Evolutionary conservation across 345 rosid genomes (phyloP).

Genomic region (Acer yangbiense): DNA sequence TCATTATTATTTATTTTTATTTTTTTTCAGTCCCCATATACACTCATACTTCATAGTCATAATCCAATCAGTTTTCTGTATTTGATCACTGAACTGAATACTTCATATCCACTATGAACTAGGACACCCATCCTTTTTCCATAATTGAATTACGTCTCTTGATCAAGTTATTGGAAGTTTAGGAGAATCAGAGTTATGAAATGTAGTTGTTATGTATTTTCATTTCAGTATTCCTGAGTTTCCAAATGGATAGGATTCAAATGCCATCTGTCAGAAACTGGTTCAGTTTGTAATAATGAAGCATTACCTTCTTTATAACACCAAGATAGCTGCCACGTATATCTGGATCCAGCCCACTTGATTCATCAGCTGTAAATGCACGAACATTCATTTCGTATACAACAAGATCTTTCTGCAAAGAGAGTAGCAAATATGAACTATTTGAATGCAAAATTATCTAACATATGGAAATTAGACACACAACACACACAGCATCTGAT

Average conservation of each 20-base stretch:
- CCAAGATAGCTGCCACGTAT: conserved; percentile 82
- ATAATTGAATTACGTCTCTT: neutral
- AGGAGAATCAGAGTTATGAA: neutral
- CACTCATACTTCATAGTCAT: neutral
- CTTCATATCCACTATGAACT: neutral
- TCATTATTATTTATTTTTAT: neutral
- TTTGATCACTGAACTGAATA: neutral
- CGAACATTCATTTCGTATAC: conserved; percentile 96
- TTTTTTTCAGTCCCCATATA: neutral
- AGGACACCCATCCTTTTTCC: too few relatives aligned
- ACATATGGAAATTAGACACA: conserved; percentile 16
- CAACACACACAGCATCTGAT: neutral
- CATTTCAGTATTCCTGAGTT: neutral
- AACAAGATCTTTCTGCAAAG: conserved; percentile 86
- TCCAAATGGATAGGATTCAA: neutral
- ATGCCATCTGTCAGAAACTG: neutral
- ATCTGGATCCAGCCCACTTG: conserved; percentile 72
- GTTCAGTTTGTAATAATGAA: conserved; percentile 11
- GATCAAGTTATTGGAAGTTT: neutral
- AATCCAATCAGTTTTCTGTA: neutral
- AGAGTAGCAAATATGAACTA: conserved; percentile 15
- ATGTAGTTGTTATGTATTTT: neutral
- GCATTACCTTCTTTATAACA: conserved; percentile 75
- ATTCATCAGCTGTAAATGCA: conserved; percentile 87
- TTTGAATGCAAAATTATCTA: conserved; percentile 21